phyloP scores from a whole-genome alignment of 2,329 filamentous ascomycete species.

The Graphiopsis chlorocephala region DNA sequence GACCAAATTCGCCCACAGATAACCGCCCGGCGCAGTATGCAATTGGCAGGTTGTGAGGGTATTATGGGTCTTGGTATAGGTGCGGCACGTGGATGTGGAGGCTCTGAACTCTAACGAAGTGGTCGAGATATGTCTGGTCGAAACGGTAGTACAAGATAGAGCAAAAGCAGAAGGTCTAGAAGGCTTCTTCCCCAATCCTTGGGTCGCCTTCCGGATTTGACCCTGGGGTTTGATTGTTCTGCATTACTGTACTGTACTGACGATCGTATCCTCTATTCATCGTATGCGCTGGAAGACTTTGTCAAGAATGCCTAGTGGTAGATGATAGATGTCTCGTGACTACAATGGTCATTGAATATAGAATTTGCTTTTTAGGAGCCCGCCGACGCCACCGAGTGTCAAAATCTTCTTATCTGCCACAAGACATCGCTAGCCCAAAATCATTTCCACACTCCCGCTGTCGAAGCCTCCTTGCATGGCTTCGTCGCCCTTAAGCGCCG shows the following conservation, averaged over 20 bases:
- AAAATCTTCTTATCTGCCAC: conserved; percentile 3
- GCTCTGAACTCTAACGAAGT: conserved; percentile 3
- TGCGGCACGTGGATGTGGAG: conserved; percentile 13
- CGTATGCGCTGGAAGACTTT: neutral
- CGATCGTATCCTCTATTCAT: neutral
- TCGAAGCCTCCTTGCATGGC: conserved; percentile 18
- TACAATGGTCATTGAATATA: neutral
- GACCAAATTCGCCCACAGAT: conserved; percentile 12
- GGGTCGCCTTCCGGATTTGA: neutral
- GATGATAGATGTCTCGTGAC: neutral
- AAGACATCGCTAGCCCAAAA: conserved; percentile 5
- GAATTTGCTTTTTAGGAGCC: neutral
- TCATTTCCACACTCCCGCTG: conserved; percentile 16
- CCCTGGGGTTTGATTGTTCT: neutral
- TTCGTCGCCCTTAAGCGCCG: conserved; percentile 19
- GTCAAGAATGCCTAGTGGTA: neutral
- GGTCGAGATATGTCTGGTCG: neutral
- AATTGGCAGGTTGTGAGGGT: conserved; percentile 6
- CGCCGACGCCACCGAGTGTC: neutral
- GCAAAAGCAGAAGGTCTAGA: neutral
- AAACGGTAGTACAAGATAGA: neutral
- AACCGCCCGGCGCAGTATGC: conserved; percentile 14
- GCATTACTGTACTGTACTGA: neutral
- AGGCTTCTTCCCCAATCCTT: neutral
- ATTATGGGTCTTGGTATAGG: neutral